Base-by-base conservation (phyloP, 257 asterid genomes). In the Solanum chiquidenum region DNA sequence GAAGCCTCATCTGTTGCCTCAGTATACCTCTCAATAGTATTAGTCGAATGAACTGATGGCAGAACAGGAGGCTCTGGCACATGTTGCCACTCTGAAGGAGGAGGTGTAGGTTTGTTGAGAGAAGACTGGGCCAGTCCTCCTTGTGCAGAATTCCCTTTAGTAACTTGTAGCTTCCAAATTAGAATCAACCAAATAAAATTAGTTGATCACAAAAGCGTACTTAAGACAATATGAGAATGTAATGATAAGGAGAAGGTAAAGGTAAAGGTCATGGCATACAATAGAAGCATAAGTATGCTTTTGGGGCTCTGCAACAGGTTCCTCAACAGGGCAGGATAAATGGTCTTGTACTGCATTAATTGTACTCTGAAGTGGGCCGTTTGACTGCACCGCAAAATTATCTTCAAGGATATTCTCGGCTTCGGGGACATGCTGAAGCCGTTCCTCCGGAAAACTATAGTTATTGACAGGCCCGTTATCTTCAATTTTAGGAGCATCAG, bases 201-300 rank as follows among this genome's bases (percentile, higher is more conserved):
- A 82, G 72, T 66, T 86, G 73, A 83, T 75, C 52, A 80, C 38
- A 16, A 83, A 76, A 55, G 79, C 37, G 42, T 79, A 52, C 49
- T 33, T 52, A 87, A 55, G 62, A 9, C 73, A 46, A 33, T 71
- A 20, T 37, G 23, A 73, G 18, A 55, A 12, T 40, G 33, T 37
- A 88, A 62, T 76, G 5, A 86, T 69, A 52, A 69, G n/a, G 29
- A 79, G 89, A 87, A 75, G 34, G 86, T 46, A 69, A 87, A 71
- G 76, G 87, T 40, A 64, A 87, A 64, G 73, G 87, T 64, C 60
- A 86, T 83, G 83, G 89, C 99, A 33, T 96, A 97, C 99, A 89
- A 97, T 95, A 86, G 99, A 97, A 89, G 99, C 99, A 89, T 97
- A 97, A 86, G 99, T 96, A 90, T 92, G 99, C 89, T 96, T 97